Conservation (phyloP, 2,329 filamentous ascomycete species). For the Colletotrichum abscissum region DNA sequence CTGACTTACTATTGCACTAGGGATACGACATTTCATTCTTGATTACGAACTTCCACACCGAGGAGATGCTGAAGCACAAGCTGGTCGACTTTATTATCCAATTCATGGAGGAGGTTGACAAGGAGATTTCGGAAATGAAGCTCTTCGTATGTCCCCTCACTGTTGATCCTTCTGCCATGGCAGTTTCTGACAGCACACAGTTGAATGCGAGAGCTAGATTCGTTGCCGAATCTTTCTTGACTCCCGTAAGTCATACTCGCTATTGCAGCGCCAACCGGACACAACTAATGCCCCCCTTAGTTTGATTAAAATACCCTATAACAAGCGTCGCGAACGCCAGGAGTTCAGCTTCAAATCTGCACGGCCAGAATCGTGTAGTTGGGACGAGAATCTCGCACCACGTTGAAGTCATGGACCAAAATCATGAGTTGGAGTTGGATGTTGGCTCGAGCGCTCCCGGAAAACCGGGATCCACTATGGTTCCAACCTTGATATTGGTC, state of each 20-base stretch:
- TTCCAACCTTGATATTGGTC: constrained; percentile 20
- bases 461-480: constrained; percentile 30
- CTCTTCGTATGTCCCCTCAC: constrained; percentile 82
- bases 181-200: constrained; percentile 58
- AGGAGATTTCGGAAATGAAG: constrained; percentile 99
- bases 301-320: constrained; percentile 36
- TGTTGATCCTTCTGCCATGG: background rate
- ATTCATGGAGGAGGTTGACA: constrained; percentile 99
- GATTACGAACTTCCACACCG: constrained; percentile 98
- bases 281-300: constrained; percentile 18
- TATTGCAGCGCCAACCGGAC: background rate
- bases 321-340: background rate
- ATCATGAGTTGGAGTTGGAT: constrained; percentile 26
- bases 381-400: background rate
- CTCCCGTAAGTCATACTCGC: constrained; percentile 71
- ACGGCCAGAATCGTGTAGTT: background rate
- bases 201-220: constrained; percentile 97
- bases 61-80: constrained; percentile 99
- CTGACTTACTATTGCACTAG: constrained; percentile 55
- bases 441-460: constrained; percentile 33
- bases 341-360: background rate
- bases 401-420: constrained; percentile 2
- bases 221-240: constrained; percentile 97
- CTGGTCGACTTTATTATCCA: constrained; percentile 99
- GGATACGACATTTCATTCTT: constrained; percentile 99